Evolutionary conservation across 2,329 filamentous ascomycete species (phyloP).

Genomic region (Neonectria sp.): DNA sequence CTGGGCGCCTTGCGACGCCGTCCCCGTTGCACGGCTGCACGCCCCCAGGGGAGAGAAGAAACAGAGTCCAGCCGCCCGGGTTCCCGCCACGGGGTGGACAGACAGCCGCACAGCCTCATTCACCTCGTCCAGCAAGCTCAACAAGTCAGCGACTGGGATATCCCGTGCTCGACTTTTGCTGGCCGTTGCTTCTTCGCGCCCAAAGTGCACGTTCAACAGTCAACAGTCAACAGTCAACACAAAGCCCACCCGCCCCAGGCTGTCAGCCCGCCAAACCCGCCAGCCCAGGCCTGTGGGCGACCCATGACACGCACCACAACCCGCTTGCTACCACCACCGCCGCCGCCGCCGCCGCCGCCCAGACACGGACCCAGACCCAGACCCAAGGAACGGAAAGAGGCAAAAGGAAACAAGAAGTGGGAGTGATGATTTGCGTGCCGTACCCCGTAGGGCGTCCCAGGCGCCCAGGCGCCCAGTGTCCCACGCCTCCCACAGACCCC

Average conservation of each 20-base stretch:
- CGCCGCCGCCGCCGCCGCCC: conserved; percentile 3
- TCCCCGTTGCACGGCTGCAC: conserved; percentile 42
- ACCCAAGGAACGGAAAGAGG: conserved; percentile 12
- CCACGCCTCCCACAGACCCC: conserved; percentile 35
- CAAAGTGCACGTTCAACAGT: conserved; percentile 16
- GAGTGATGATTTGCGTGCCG: conserved; percentile 46
- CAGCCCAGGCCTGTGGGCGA: conserved; percentile 30
- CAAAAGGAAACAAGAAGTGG: conserved; percentile 29
- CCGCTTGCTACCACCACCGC: conserved; percentile 12
- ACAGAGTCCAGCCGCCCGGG: conserved; percentile 44
- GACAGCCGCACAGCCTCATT: conserved; percentile 38
- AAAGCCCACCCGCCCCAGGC: conserved; percentile 18
- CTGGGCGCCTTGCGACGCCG: conserved; percentile 43
- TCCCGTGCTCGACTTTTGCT: conserved; percentile 19
- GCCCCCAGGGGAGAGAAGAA: conserved; percentile 41
- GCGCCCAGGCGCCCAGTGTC: conserved; percentile 22
- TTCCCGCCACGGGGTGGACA: conserved; percentile 42
- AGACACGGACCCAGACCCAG: conserved; percentile 30
- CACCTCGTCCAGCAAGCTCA: conserved; percentile 31
- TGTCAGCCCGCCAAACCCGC: conserved; percentile 40
- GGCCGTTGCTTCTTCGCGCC: conserved; percentile 16
- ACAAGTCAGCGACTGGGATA: conserved; percentile 21
- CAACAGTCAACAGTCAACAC: conserved; percentile 13
- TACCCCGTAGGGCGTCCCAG: conserved; percentile 28
- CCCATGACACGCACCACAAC: conserved; percentile 29